Percentiles rank a stretch among this genome's conserved stretches.
phyloP scores from a whole-genome alignment of 2,329 filamentous ascomycete species.

The Nemania sp. region DNA sequence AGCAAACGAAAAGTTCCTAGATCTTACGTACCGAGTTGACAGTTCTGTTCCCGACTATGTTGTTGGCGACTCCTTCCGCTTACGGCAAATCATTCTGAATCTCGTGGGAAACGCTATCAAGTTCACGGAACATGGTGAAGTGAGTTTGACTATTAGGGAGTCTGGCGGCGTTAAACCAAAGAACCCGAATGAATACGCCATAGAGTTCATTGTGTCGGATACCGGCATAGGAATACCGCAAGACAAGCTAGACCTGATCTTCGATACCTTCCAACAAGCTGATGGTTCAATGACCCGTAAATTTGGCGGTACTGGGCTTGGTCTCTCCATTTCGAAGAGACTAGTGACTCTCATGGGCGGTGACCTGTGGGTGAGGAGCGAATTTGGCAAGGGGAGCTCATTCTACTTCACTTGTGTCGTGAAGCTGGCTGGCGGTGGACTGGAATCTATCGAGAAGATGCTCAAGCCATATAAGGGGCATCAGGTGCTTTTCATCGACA shows the following conservation, averaged over 20 bases:
- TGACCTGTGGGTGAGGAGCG: conserved; percentile 93
- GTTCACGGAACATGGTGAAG: conserved; percentile 95
- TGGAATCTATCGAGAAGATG: conserved; percentile 77
- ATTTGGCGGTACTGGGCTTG: conserved; percentile 92
- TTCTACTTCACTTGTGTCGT: conserved; percentile 98
- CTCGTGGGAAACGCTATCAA: conserved; percentile 98
- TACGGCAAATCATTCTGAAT: conserved; percentile 96
- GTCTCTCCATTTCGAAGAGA: conserved; percentile 91
- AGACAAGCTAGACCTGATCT: conserved; percentile 95
- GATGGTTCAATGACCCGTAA: conserved; percentile 95
- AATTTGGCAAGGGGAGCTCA: conserved; percentile 86
- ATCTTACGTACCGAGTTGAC: conserved; percentile 91
- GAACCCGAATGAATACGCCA: conserved; percentile 78
- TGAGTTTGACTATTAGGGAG: conserved; percentile 86
- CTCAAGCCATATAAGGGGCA: conserved; percentile 90
- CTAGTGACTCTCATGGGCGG: conserved; percentile 96
- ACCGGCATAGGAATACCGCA: conserved; percentile 95
- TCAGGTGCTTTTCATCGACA: conserved; percentile 92
- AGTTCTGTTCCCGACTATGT: conserved; percentile 93
- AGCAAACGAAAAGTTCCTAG: conserved; percentile 92
- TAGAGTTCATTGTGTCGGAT: conserved; percentile 94
- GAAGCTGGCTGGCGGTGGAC: conserved; percentile 77
- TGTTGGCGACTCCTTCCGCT: conserved; percentile 92
- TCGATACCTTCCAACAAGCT: conserved; percentile 98
- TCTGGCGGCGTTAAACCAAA: conserved; percentile 65